These are phyloP conservation scores for Pyropia haitanensis DNA, from an alignment of 23 red algal genomes.

Conservation along the genomic window DNA sequence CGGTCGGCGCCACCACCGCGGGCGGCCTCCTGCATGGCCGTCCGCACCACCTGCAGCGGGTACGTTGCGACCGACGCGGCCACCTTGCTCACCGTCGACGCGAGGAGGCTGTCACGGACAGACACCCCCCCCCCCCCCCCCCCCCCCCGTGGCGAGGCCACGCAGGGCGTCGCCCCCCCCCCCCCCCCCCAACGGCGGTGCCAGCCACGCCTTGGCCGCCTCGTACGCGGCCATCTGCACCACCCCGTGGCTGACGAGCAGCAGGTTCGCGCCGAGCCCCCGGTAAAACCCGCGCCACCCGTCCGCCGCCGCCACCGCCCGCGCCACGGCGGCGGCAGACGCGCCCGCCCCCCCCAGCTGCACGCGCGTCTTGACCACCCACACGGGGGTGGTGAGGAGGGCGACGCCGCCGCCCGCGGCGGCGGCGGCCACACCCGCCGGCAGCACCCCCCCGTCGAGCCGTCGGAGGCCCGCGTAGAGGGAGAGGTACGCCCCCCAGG, in stretches of 20 bases:
- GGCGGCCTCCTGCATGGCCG: slow-evolving; percentile 85
- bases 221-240: slow-evolving; percentile 95
- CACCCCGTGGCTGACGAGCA: slow-evolving; percentile 88
- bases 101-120: slow-evolving; percentile 52
- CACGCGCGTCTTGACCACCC: slow-evolving; percentile 91
- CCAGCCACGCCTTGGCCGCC: slow-evolving; percentile 32
- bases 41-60: slow-evolving; percentile 90
- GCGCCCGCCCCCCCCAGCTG: slow-evolving; percentile 63
- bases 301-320: slow-evolving; percentile 27
- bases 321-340: background rate
- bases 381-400: slow-evolving; percentile 91
- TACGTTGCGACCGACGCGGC: slow-evolving; percentile 80
- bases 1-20: too few relatives aligned
- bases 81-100: slow-evolving; percentile 78
- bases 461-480: background rate
- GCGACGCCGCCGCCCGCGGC: slow-evolving; percentile 63
- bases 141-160: background rate
- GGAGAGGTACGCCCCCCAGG: slow-evolving; percentile 33
- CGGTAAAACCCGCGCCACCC: slow-evolving; percentile 79
- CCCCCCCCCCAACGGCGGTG: background rate
- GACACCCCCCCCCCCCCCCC: background rate
- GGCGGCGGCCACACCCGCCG: slow-evolving; percentile 51
- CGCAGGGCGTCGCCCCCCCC: background rate
- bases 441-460: slow-evolving; percentile 69
- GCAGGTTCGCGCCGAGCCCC: slow-evolving; percentile 74